Percentiles rank a stretch among this genome's conserved stretches.
phyloP scores from a whole-genome alignment of 2,329 filamentous ascomycete species.

The Colletotrichum sublineola region DNA sequence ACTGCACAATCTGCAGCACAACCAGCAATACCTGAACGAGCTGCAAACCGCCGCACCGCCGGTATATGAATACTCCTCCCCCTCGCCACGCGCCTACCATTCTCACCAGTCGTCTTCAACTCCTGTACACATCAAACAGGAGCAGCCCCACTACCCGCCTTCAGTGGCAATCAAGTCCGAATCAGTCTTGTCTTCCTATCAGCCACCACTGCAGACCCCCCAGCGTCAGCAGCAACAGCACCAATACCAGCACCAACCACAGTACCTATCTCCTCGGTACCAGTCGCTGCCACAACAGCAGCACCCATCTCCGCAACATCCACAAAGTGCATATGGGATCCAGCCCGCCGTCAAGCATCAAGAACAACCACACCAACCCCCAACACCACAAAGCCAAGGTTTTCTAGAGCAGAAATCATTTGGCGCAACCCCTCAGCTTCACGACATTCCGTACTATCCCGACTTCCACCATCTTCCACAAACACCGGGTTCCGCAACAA shows the following conservation, averaged over 20 bases:
- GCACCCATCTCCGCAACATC: constrained; percentile 43
- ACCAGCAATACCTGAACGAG: constrained; percentile 37
- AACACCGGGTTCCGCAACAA: constrained; percentile 44
- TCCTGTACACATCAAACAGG: constrained; percentile 42
- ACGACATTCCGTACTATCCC: constrained; percentile 36
- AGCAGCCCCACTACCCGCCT: constrained; percentile 41
- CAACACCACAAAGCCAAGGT: constrained; percentile 33
- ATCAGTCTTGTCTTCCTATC: constrained; percentile 31
- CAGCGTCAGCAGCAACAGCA: constrained; percentile 50
- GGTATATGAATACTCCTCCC: constrained; percentile 42
- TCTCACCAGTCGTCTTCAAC: constrained; percentile 41
- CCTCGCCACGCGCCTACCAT: constrained; percentile 38
- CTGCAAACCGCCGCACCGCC: constrained; percentile 38
- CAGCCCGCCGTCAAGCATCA: constrained; percentile 30
- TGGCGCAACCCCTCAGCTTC: constrained; percentile 22
- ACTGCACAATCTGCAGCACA: constrained; percentile 47
- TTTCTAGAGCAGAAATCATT: constrained; percentile 32
- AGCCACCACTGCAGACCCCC: constrained; percentile 46
- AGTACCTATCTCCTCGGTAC: constrained; percentile 43
- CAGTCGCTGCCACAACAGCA: constrained; percentile 45
- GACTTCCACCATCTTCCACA: constrained; percentile 41
- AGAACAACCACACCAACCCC: constrained; percentile 34
- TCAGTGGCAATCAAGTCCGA: constrained; percentile 42
- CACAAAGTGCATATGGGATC: constrained; percentile 36
- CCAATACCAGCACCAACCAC: constrained; percentile 47